Base-by-base conservation (phyloP, 2,329 filamentous ascomycete species). In the Xylaria sp. region DNA sequence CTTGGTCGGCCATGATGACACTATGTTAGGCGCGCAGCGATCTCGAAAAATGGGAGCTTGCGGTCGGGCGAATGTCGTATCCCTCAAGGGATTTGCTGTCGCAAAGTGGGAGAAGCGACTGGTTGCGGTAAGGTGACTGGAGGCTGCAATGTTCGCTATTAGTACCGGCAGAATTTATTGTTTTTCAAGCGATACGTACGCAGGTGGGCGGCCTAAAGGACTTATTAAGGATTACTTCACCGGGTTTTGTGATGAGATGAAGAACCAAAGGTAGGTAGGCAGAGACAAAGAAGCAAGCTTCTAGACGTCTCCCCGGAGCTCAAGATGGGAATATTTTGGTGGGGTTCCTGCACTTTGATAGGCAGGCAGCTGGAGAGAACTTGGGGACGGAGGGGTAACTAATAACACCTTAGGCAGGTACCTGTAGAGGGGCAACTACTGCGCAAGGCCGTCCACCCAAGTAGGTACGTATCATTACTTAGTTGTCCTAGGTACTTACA, bases 1-100 rank as follows among this genome's bases (percentile, higher is more conserved):
- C 33, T 58, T 72, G 68, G 46, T 75, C 72, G 57, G 74, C 72
- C 74, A 77, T 77, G 63, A 26, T 59, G 53, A 49, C 61, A 31
- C 10, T 58, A 15, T 36, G 17, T 48, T 20, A 61, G 40, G 36
- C 54, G 61, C 54, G 62, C 26, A 31, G 33, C 4, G n/a, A 44
- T 33, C 13, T 44, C 46, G 23, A 9, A 48, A 36, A 28, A 63
- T 31, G 1, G n/a, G 20, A 13, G 33, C 15, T 36, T 31, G 33
- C n/a, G 42, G 42, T 62, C n/a, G 15, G 31, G 26, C 4, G 40
- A 60, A 36, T 9, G 33, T 23, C 31, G 40, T 48, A 33, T 48
- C 20, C 26, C 44, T 26, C 40, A 23, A 23, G 10, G 20, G 20
- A 33, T 10, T 20, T 9, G 44, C 17, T 13, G 31, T 44, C 38